These are phyloP conservation scores for Clathrospora elynae DNA, from an alignment of 2,329 filamentous ascomycete species.

Conservation along the genomic window DNA sequence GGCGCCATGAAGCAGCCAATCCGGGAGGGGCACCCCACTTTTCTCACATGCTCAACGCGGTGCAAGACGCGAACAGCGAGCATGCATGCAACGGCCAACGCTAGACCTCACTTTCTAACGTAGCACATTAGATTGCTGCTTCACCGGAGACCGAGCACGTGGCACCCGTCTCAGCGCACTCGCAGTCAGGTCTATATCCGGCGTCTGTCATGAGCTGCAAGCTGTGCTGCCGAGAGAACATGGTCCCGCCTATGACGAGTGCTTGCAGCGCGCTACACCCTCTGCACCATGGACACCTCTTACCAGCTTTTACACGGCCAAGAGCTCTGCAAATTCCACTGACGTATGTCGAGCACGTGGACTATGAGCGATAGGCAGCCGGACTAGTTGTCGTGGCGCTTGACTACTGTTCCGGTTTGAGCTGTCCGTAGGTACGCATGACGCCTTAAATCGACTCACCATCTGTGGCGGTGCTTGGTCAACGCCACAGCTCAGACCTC, in stretches of 20 bases:
- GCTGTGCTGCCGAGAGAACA: slow-evolving; percentile 12
- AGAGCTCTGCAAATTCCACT: slow-evolving; percentile 1
- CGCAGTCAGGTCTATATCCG: slow-evolving; percentile 12
- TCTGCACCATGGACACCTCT: slow-evolving; percentile 1
- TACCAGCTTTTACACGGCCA: slow-evolving; percentile 3
- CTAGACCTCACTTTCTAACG: too few species aligned
- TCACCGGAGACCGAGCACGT: neutral
- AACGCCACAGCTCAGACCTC: too few species aligned
- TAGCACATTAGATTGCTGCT: slow-evolving; percentile 3
- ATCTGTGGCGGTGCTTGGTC: too few species aligned
- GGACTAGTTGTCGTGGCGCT: too few species aligned
- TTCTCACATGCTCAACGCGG: slow-evolving; percentile 18
- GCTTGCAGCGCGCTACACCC: slow-evolving; percentile 23
- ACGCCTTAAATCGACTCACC: too few species aligned
- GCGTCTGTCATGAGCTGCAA: slow-evolving; percentile 11
- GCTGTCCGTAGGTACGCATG: too few species aligned
- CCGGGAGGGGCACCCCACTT: slow-evolving; percentile 1
- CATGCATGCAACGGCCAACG: too few species aligned
- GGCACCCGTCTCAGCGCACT: slow-evolving; percentile 15
- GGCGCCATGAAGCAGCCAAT: too few species aligned
- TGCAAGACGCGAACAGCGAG: slow-evolving; percentile 6
- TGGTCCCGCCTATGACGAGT: slow-evolving; percentile 24
- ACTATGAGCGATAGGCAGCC: too few species aligned
- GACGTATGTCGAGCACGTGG: neutral
- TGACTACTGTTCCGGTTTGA: too few species aligned